Base-by-base conservation (phyloP, 495 filamentous ascomycete genomes). In the Copromyces sp. region DNA sequence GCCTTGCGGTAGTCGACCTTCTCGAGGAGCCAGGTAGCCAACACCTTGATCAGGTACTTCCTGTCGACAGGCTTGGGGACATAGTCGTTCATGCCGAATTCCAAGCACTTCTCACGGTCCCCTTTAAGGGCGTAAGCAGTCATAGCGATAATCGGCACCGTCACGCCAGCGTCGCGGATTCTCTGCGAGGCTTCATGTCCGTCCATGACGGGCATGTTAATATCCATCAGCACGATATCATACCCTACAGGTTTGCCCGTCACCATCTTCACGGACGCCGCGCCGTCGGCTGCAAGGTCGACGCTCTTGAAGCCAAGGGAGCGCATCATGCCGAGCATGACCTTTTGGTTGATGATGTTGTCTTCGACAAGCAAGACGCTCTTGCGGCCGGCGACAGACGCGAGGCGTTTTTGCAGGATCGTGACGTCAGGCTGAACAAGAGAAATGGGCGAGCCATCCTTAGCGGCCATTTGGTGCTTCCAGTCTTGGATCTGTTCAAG, bases 121-220 rank as follows among this genome's bases (percentile, higher is more conserved):
- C 88, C 89, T 71, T 88, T 87, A 14, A 90, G 79, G 0, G 89
- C 89, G 74, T 90, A 89, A 0, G 88, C 89, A 0, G 89, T 90
- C 80, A 91, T 84, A 69, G 89, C 89, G 39, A 90, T 83, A 44
- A 91, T 90, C 20, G 89, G 89, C 3, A 87, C 82, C 20, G 81
- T 77, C 1, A 85, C 75, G 9, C 82, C 81, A 11, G 73, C 73
- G 9, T 77, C 74, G 0, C 84, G 71, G 7, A 86, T 84, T 39
- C 80, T 74, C 12, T 47, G 70, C 2, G 84, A 80, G 2, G 84
- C 84, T 59, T 77, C 73, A 29, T 84, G 74, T 8, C 84, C 84
- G 70, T 85, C 84, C 39, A 85, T 75, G 44, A 85, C 71, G n/a
- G 84, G 84, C 84, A 86, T 86, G 75, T 79, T 86, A 69, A 86